Conservation (phyloP, 2,329 filamentous ascomycete species). For the Colletotrichum musae region DNA sequence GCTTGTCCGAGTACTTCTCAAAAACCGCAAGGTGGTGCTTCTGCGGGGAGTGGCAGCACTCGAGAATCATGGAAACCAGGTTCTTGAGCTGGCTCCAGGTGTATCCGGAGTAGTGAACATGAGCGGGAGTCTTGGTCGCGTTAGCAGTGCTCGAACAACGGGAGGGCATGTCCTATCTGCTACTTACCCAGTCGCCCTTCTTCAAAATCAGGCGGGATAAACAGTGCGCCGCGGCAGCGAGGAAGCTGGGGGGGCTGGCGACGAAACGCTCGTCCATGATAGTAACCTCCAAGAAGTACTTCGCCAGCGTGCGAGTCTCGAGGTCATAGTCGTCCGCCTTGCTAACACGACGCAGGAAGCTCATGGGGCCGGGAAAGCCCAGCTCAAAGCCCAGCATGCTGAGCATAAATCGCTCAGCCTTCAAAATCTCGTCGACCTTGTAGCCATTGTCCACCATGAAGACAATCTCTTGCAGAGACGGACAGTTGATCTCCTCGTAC, state of each 20-base stretch:
- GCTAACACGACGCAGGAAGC: slow-evolving; percentile 95
- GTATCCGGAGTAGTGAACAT: slow-evolving; percentile 95
- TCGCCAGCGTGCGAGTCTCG: slow-evolving; percentile 94
- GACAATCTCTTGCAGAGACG: slow-evolving; percentile 93
- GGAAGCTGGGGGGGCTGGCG: slow-evolving; percentile 88
- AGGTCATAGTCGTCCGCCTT: slow-evolving; percentile 98
- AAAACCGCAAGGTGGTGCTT: slow-evolving; percentile 90
- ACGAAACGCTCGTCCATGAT: slow-evolving; percentile 99
- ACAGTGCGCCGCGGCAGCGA: slow-evolving; percentile 93
- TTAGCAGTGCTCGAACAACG: slow-evolving; percentile 51
- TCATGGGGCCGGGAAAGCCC: slow-evolving; percentile 99
- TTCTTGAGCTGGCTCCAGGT: slow-evolving; percentile 87
- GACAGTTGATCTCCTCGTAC: slow-evolving; percentile 99
- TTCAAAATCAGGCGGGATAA: slow-evolving; percentile 88
- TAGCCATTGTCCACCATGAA: slow-evolving; percentile 99
- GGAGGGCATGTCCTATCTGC: background rate
- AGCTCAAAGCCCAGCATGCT: slow-evolving; percentile 96
- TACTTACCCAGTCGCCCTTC: slow-evolving; percentile 93
- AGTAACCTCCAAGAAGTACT: slow-evolving; percentile 97
- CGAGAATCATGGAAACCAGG: slow-evolving; percentile 82
- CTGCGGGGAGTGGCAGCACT: slow-evolving; percentile 86
- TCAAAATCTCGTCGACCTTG: slow-evolving; percentile 90
- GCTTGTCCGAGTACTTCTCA: slow-evolving; percentile 91
- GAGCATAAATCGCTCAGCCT: slow-evolving; percentile 98
- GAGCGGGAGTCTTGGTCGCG: slow-evolving; percentile 76